A percentile compares a stretch with the other conserved stretches of the same genome.
phyloP scores from a whole-genome alignment of 2,329 filamentous ascomycete genomes.

The Penicillium corylophilum region DNA sequence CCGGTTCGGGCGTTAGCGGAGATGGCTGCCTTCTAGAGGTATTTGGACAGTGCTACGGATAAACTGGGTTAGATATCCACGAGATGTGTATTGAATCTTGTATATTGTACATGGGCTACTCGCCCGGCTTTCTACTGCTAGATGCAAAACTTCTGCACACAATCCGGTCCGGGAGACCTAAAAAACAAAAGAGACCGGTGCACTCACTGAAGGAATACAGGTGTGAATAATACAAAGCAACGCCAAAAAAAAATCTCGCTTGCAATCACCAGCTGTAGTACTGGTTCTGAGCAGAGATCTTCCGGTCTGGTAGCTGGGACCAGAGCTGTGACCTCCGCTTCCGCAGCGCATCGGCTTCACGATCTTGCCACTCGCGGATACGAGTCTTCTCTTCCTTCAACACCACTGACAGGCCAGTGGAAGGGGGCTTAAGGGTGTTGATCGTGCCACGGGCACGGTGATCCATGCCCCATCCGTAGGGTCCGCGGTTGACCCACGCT shows the following conservation, averaged over 20 bases:
- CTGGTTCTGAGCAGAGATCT: constrained; percentile 78
- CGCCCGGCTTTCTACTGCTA: constrained; percentile 7
- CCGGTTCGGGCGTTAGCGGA: constrained; percentile 3
- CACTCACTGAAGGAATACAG: constrained; percentile 8
- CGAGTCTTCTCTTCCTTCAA: constrained; percentile 93
- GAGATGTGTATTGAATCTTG: constrained; percentile 11
- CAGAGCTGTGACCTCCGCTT: constrained; percentile 74
- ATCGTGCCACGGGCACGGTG: constrained; percentile 74
- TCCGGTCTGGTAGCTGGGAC: constrained; percentile 83
- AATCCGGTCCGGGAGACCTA: neutral
- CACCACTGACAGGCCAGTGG: constrained; percentile 73
- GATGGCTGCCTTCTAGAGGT: constrained; percentile 12
- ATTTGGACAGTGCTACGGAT: neutral
- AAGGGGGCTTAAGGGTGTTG: constrained; percentile 66
- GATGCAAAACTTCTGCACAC: constrained; percentile 10
- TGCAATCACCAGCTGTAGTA: constrained; percentile 81
- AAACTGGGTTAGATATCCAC: constrained; percentile 3
- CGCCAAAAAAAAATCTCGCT: constrained; percentile 21
- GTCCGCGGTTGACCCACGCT: constrained; percentile 84
- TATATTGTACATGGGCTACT: constrained; percentile 22
- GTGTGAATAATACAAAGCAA: constrained; percentile 32
- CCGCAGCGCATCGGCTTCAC: constrained; percentile 73
- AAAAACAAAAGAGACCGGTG: constrained; percentile 5
- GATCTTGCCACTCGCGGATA: constrained; percentile 75
- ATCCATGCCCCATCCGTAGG: constrained; percentile 61